These are phyloP conservation scores for Berberis thunbergii DNA, from an alignment of 164 flowering plant genomes.

Conservation along the genomic window DNA sequence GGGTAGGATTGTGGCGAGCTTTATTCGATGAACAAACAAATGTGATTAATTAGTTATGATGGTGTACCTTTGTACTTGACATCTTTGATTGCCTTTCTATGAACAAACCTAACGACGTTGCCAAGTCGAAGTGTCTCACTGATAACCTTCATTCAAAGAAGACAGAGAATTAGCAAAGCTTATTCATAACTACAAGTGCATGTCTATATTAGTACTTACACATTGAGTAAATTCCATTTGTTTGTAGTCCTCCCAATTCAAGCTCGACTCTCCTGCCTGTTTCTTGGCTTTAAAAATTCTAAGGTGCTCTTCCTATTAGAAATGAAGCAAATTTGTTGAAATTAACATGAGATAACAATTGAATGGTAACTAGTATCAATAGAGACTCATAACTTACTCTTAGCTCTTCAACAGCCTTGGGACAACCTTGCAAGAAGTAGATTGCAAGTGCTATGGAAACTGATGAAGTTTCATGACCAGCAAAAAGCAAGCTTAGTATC, in stretches of 20 bases:
- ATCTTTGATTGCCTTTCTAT: slow-evolving; percentile 78
- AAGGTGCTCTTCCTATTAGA: slow-evolving; percentile 64
- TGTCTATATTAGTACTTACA: slow-evolving; percentile 30
- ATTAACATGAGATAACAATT: too few relatives aligned
- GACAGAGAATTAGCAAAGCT: too few relatives aligned
- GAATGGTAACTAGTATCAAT: too few relatives aligned
- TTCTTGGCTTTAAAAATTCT: slow-evolving; percentile 46
- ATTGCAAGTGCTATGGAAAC: slow-evolving; percentile 80
- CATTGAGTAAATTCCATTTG: slow-evolving; percentile 92
- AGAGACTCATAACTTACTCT: slow-evolving; percentile 27
- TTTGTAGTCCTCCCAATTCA: slow-evolving; percentile 91
- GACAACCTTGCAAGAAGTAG: slow-evolving; percentile 67
- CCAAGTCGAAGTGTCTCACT: slow-evolving; percentile 84
- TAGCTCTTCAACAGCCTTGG: slow-evolving; percentile 53
- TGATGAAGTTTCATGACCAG: slow-evolving; percentile 95
- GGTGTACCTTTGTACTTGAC: slow-evolving; percentile 69
- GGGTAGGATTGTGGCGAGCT: too few relatives aligned
- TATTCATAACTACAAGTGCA: background rate
- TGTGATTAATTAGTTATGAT: background rate
- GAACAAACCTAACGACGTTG: slow-evolving; percentile 83
- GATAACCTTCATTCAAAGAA: slow-evolving; percentile 42
- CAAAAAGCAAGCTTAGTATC: slow-evolving; percentile 77
- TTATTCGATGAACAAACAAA: slow-evolving; percentile 1
- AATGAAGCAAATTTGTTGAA: background rate
- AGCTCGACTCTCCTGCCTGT: slow-evolving; percentile 34